These are phyloP conservation scores for Jacaranda copaia DNA, from an alignment of 257 asterid species.

Conservation along the genomic window DNA sequence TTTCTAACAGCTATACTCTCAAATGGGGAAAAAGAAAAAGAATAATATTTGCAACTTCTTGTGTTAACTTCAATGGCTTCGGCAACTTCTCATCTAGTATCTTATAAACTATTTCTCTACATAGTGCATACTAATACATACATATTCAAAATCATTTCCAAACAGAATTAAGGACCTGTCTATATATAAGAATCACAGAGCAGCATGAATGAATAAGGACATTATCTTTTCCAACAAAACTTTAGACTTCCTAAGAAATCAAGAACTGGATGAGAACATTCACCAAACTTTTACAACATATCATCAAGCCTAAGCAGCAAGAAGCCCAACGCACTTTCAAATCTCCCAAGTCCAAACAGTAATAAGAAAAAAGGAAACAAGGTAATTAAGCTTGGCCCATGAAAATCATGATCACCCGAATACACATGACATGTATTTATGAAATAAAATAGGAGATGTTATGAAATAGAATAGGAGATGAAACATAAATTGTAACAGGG, in stretches of 20 bases:
- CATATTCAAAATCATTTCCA: background rate
- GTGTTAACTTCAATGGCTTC: too few relatives aligned
- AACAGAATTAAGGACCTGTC: background rate
- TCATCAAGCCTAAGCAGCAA: slow-evolving; percentile 18
- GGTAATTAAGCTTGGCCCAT: background rate
- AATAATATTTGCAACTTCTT: background rate
- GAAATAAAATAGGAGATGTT: too few relatives aligned
- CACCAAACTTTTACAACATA: background rate
- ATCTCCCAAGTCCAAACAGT: background rate
- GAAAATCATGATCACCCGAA: background rate
- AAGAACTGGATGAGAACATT: background rate
- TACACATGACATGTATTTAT: too few relatives aligned
- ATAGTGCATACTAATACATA: background rate
- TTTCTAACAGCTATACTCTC: background rate
- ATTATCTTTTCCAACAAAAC: background rate
- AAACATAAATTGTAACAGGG: too few relatives aligned
- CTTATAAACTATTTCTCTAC: background rate
- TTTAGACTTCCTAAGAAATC: background rate
- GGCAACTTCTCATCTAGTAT: background rate
- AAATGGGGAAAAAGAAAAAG: background rate
- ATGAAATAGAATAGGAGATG: too few relatives aligned
- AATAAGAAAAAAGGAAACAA: slow-evolving; percentile 17
- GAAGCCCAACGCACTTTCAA: background rate
- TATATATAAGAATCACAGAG: too few relatives aligned
- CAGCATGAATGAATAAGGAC: background rate